Percentiles rank a stretch among this genome's conserved stretches.
These are phyloP conservation scores for Boletus rufocinnamomeus DNA, from an alignment of 768 basidiomycete species.

Conservation along the genomic window DNA sequence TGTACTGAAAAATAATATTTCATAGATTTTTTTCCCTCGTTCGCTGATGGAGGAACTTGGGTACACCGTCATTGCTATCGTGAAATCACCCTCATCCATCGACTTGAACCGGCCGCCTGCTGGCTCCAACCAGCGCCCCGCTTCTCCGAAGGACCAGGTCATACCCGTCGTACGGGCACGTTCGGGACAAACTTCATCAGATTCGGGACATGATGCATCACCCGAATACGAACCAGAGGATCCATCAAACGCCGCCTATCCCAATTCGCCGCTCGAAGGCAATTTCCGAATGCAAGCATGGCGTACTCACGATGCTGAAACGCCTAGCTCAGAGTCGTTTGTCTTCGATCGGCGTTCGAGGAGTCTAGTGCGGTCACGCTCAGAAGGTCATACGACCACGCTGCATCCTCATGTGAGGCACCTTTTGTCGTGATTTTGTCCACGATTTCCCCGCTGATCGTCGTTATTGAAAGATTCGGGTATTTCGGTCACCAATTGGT, in stretches of 20 bases:
- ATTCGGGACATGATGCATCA: conserved; percentile 34
- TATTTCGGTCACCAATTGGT: conserved; percentile 37
- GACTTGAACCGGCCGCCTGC: conserved; percentile 20
- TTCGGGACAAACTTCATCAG: conserved; percentile 22
- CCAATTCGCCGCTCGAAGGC: conserved; percentile 25
- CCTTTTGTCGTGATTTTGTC: neutral
- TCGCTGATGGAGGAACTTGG: conserved; percentile 66
- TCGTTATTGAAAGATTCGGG: conserved; percentile 25
- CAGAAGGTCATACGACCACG: conserved; percentile 28
- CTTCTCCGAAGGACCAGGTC: conserved; percentile 26
- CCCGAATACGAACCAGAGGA: conserved; percentile 45
- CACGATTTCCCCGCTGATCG: conserved; percentile 11
- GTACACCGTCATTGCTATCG: conserved; percentile 44
- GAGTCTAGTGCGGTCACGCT: conserved; percentile 32
- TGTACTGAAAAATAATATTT: neutral
- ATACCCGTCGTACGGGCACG: conserved; percentile 26
- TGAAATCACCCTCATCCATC: conserved; percentile 33
- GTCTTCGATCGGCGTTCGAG: conserved; percentile 33
- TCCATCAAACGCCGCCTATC: conserved; percentile 10
- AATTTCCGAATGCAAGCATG: conserved; percentile 30
- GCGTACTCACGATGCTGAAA: conserved; percentile 15
- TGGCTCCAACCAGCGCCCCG: conserved; percentile 10
- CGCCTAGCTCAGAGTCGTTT: conserved; percentile 23
- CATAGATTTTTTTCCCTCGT: conserved; percentile 77
- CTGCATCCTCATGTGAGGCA: conserved; percentile 35